Base-by-base conservation (phyloP, 345 rosid genomes). In the Brassica nigra region DNA sequence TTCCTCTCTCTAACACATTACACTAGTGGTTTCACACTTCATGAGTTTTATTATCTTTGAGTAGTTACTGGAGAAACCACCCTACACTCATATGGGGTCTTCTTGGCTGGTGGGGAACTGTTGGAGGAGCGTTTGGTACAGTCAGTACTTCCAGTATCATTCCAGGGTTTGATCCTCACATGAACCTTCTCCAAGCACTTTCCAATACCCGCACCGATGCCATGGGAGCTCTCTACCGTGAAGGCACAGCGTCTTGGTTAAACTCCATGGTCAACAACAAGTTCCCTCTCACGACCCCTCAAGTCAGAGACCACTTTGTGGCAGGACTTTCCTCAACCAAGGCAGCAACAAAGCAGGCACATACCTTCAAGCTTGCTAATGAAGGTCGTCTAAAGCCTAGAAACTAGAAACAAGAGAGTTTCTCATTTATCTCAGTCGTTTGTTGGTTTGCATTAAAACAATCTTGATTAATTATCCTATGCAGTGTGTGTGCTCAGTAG, bases 21-120 rank as follows among this genome's bases (percentile, higher is more conserved):
- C 66, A 65, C 47, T 58, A 59, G 15, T 59, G 29, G 54, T 36
- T 23, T 8, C 58, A 47, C 55, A 69, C 11, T 55, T 65, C 29
- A 61, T 27, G 31, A 55, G 37, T 14, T 62, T 18, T 68, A 23
- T 42, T 6, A 27, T 78, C 18, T 39, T 6, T 54, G 36, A 76
- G 67, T 86, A 95, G 99, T 80, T 95, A 87, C 90, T 95, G 99
- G 99, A 93, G 90, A 80, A 88, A 74, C 80, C 94, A 95, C 80
- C 99, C 99, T 0, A 78, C 84, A 2, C 12, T 95, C 72, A 87
- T 93, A 65, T 91, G 91, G 91, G 92, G 96, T 6, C 18, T 95
- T 15, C 78, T 95, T 14, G 99, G 99, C 7, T 93, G 97, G 98
- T 95, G 89, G 89, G 97, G 97, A 1, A 87, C 95, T 8, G n/a